Conservation (phyloP, 1,284 basidiomycete species). For the Anthracocystis setariae region DNA sequence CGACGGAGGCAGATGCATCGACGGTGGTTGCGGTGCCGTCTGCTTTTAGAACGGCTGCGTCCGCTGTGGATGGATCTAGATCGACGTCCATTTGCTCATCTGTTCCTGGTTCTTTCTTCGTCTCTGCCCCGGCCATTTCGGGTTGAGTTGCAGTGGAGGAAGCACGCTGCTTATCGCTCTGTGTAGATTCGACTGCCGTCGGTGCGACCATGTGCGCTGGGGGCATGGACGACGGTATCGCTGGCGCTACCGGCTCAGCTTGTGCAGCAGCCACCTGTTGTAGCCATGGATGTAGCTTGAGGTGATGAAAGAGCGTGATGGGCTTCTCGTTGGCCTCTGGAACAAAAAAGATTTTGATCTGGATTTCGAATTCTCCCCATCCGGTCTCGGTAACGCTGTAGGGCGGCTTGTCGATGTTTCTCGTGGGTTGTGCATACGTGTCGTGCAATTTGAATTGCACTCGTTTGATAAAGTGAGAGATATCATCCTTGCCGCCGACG, state of each 20-base stretch:
- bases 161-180: neutral
- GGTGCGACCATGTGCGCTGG: constrained; percentile 34
- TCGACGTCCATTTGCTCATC: constrained; percentile 30
- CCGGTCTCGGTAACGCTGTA: constrained; percentile 96
- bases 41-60: constrained; percentile 3
- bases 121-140: neutral
- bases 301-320: constrained; percentile 84
- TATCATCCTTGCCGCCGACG: constrained; percentile 66
- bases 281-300: constrained; percentile 95
- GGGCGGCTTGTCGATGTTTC: constrained; percentile 90
- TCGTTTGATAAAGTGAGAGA: constrained; percentile 73
- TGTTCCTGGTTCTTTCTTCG: constrained; percentile 12
- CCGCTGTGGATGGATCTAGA: constrained; percentile 7
- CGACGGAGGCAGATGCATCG: constrained; percentile 4
- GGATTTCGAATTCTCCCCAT: constrained; percentile 99
- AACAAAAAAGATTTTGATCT: constrained; percentile 92
- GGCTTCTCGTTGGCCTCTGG: constrained; percentile 91
- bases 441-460: constrained; percentile 98
- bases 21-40: neutral
- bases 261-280: constrained; percentile 74
- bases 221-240: constrained; percentile 42
- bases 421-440: constrained; percentile 87
- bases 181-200: constrained; percentile 5
- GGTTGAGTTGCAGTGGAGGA: neutral
- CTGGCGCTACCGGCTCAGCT: constrained; percentile 70